A percentile compares a stretch with the other conserved stretches of the same genome.
These are phyloP conservation scores for Pleurotus cornucopiae DNA, from an alignment of 768 basidiomycete genomes.

Conservation along the genomic window DNA sequence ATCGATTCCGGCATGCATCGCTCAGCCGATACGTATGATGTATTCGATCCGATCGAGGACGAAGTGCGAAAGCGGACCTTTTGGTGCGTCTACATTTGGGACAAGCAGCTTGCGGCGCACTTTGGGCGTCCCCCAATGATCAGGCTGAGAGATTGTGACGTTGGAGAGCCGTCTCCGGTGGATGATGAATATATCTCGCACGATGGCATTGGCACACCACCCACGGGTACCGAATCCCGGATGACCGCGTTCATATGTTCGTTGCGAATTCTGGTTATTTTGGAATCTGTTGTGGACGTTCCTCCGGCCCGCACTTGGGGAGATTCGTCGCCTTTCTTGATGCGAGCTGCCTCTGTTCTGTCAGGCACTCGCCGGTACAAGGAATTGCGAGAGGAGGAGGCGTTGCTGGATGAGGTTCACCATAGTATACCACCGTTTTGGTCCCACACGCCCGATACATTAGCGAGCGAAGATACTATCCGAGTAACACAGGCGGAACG, in stretches of 20 bases:
- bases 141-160: conserved; percentile 85
- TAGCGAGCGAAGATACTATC: conserved; percentile 82
- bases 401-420: conserved; percentile 76
- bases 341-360: conserved; percentile 65
- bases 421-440: conserved; percentile 70
- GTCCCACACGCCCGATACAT: conserved; percentile 76
- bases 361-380: conserved; percentile 57
- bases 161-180: conserved; percentile 78
- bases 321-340: conserved; percentile 75
- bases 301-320: conserved; percentile 61
- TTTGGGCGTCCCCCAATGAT: conserved; percentile 89
- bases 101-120: conserved; percentile 86
- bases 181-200: conserved; percentile 88
- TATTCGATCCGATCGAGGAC: conserved; percentile 87
- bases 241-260: conserved; percentile 78
- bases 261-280: conserved; percentile 78
- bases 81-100: conserved; percentile 96
- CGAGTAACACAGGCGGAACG: conserved; percentile 86
- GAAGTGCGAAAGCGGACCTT: conserved; percentile 93
- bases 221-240: conserved; percentile 68
- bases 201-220: conserved; percentile 64
- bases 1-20: conserved; percentile 89
- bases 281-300: conserved; percentile 85
- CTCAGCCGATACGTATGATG: conserved; percentile 77
- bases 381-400: conserved; percentile 76